Conservation (phyloP, 352 stramenopile genomes). For the Phytopythium delawarense region DNA sequence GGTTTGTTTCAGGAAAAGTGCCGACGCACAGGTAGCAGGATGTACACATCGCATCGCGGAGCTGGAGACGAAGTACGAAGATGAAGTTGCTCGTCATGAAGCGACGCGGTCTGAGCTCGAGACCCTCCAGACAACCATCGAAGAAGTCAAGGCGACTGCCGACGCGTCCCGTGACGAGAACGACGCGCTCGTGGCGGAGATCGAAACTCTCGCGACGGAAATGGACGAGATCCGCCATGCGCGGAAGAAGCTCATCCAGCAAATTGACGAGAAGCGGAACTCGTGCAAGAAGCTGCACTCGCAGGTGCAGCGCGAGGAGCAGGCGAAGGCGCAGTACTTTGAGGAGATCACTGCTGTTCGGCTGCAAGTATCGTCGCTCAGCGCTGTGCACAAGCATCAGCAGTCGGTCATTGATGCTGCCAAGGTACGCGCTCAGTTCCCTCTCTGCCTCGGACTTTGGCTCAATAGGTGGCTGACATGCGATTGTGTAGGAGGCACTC, state of each 20-base stretch:
- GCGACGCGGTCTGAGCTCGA: constrained; percentile 27
- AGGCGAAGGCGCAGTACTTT: constrained; percentile 66
- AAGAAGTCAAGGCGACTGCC: constrained; percentile 45
- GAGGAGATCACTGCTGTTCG: constrained; percentile 70
- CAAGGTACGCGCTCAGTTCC: constrained; percentile 31
- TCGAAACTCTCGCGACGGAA: constrained; percentile 61
- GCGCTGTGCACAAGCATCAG: constrained; percentile 74
- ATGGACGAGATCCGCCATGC: constrained; percentile 52
- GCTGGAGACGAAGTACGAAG: constrained; percentile 25
- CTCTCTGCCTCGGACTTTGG: background rate
- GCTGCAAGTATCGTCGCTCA: constrained; percentile 70
- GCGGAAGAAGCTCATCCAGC: constrained; percentile 72
- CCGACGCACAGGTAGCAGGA: constrained; percentile 27
- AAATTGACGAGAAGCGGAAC: constrained; percentile 79
- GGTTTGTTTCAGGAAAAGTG: constrained; percentile 20
- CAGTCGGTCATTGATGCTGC: constrained; percentile 59
- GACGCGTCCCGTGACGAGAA: constrained; percentile 68
- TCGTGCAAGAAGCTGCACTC: constrained; percentile 70
- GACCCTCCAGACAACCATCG: constrained; percentile 30
- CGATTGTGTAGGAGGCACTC: constrained; percentile 33
- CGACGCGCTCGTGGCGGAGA: constrained; percentile 66
- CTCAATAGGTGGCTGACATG: background rate
- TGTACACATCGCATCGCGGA: constrained; percentile 28
- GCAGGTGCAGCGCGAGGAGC: constrained; percentile 57
- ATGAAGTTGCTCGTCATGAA: constrained; percentile 26